These are phyloP conservation scores for Eucalyptus paniculata DNA, from an alignment of 345 rosid genomes.

Conservation along the genomic window DNA sequence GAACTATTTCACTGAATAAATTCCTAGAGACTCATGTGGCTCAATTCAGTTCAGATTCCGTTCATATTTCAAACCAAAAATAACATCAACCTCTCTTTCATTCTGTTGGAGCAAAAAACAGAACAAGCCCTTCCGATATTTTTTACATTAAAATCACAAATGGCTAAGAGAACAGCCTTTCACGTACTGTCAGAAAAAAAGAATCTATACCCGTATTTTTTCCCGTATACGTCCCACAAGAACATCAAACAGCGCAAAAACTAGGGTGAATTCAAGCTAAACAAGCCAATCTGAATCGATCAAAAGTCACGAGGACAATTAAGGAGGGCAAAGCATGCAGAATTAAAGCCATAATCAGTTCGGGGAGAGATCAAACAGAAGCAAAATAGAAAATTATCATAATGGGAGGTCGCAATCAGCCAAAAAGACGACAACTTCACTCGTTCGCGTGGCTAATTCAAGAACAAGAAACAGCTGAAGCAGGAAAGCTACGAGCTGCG, in stretches of 20 bases:
- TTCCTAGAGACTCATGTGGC: neutral
- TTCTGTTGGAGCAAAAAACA: neutral
- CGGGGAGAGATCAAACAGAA: neutral
- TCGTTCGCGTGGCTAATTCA: neutral
- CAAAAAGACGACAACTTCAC: neutral
- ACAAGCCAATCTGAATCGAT: neutral
- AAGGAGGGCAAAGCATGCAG: neutral
- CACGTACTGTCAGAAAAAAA: neutral
- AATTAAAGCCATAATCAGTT: neutral
- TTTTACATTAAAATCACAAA: neutral
- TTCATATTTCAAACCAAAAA: neutral
- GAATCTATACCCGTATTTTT: neutral
- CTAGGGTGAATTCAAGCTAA: neutral
- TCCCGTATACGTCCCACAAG: neutral
- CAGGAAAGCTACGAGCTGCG: neutral
- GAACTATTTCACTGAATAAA: neutral
- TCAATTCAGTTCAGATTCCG: neutral
- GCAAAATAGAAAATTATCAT: neutral
- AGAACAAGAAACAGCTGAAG: neutral
- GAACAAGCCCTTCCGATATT: too few relatives aligned
- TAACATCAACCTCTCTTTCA: neutral
- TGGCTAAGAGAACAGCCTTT: neutral
- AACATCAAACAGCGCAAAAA: neutral
- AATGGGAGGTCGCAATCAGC: neutral
- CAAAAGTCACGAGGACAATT: neutral